Evolutionary conservation across 1,284 basidiomycete species (phyloP).

Genomic region (Melampsora larici-populina): DNA sequence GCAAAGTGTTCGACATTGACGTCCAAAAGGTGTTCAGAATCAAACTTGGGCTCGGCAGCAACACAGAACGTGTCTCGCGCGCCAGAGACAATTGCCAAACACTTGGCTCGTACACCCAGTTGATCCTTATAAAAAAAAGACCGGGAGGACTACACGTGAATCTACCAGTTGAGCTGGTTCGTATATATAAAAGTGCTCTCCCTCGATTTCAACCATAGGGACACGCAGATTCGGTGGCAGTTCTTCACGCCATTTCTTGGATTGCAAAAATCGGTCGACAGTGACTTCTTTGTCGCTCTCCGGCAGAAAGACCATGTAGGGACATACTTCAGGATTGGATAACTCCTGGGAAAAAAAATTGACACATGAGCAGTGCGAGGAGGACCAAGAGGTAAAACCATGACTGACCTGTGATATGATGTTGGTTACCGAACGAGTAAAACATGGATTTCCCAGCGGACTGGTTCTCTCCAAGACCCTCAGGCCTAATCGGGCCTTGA

Average conservation of each 20-base stretch:
- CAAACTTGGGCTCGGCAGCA: neutral
- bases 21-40: neutral
- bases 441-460: neutral
- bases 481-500: neutral
- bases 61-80: neutral
- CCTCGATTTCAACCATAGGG: neutral
- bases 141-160: neutral
- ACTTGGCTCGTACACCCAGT: neutral
- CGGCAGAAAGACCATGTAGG: neutral
- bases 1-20: neutral
- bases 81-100: neutral
- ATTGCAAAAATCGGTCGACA: slow-evolving; percentile 9
- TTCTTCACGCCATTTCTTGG: slow-evolving; percentile 8
- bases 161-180: neutral
- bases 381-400: too few species aligned
- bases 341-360: too few species aligned
- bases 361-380: neutral
- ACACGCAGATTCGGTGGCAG: neutral
- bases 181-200: neutral
- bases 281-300: neutral
- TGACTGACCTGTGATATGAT: neutral
- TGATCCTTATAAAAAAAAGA: neutral
- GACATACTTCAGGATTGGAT: neutral
- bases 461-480: neutral
- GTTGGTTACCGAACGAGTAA: neutral